Base-by-base conservation (phyloP, 208 protist genomes). In the Leishmania tarentolae region DNA sequence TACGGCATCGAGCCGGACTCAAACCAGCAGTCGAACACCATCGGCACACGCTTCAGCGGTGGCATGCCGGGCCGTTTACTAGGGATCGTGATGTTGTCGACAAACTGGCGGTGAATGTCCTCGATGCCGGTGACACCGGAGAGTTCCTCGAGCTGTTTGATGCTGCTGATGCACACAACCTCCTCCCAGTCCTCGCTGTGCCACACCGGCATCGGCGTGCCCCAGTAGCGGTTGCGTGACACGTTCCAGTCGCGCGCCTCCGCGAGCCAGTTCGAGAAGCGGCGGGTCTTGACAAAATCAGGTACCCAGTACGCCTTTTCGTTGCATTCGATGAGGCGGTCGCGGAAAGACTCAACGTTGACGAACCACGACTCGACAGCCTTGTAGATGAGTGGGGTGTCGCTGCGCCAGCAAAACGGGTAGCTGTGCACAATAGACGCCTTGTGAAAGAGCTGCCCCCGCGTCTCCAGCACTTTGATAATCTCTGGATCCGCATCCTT, bases 21-120 rank as follows among this genome's bases (percentile, higher is more conserved):
- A 89, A 99, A 99, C 99, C 99, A 99, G 97, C 99, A 99, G 93
- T 99, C 99, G 87, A 99, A 99, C 21, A 99, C 99, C 83, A 99
- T 98, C 31, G 87, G 83, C 28, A 99, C 95, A 79, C 99, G 97
- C 50, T 89, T 86, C 50, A 99, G 90, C 21, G 91, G 93, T 15
- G 89, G 86, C 83, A 94, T 91, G 47, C 94, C 97, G 68, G 95
- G 97, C 28, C 94, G 88, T 83, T 97, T 93, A 52, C 97, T 99
- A 37, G 99, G 99, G 87, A 99, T 99, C 40, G 96, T 99, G 80
- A 99, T 95, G 57, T 99, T 68, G 87, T 99, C 99, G 35, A 99
- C 95, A 77, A 87, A 94, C 59, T 99, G 94, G 71, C 98, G 93
- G 91, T 99, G 99, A 31, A 99, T 87, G 90, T 99, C 97, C 11